Base-by-base conservation (phyloP, 2,329 filamentous ascomycete species). In the Aspergillus floridensis region DNA sequence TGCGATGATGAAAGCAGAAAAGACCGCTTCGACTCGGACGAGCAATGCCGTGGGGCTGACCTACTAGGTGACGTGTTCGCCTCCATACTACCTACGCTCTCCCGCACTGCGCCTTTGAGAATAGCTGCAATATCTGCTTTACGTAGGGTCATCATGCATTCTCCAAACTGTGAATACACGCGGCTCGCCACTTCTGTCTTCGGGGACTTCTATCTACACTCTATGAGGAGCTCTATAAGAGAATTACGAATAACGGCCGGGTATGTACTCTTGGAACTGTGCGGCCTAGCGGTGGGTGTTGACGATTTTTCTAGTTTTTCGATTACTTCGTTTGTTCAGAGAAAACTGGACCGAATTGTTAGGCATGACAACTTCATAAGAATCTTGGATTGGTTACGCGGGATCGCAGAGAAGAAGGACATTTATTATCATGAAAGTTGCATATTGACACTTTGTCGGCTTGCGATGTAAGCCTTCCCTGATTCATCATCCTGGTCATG, bases 201-300 rank as follows among this genome's bases (percentile, higher is more conserved):
- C 46, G 92, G 91, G 0, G 88, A 93, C 68, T 93, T 91, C 85
- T 93, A 92, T 69, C 78, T 97, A 4, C 86, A 89, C 65, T 91
- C 89, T 0, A 79, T 98, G 44, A 88, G 88, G 63, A 96, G 93
- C 74, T 96, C 93, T 1, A 75, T 92, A 21, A 85, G 93, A 70
- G 95, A 98, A 72, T 79, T 98, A 29, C 87, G 93, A 32, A 85
- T 97, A 66, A 89, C 89, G 41, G 90, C 93, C 59, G 90, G 89
- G 80, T 88, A 64, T 64, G 64, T 52, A 53, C 4, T 21, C 3
- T 47, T 35, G 16, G 10, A 10, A 14, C 26, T 47, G 19, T 16
- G 49, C 19, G 22, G 19, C 24, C 29, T 29, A 22, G 31, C 53
- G 7, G 57, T 59, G 14, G 11, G 24, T 64, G 44, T 47, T 61